Percentiles rank a stretch among this genome's conserved stretches.
Evolutionary conservation across 306 rosid species (phyloP).

Genomic region (Pterocarpus santalinus): DNA sequence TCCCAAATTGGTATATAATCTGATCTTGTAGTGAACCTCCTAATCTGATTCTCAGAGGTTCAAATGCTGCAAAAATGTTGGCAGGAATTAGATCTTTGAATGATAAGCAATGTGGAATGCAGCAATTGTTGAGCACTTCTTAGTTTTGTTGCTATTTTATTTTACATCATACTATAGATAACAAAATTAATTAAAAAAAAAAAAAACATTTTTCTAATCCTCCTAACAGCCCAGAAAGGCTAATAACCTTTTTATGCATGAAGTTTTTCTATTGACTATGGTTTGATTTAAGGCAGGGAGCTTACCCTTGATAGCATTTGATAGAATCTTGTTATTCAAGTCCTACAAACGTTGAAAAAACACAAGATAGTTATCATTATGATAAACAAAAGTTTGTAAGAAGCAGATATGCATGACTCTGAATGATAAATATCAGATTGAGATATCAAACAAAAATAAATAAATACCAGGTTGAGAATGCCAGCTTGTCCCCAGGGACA

Average conservation of each 20-base stretch:
- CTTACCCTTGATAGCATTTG: slow-evolving; percentile 69
- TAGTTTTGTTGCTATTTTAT: not conserved
- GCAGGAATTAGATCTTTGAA: slow-evolving; percentile 7
- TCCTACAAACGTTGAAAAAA: slow-evolving; percentile 51
- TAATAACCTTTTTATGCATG: not conserved
- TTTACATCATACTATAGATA: not conserved
- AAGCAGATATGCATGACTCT: not conserved
- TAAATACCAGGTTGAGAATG: slow-evolving; percentile 58
- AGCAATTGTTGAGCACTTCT: not conserved
- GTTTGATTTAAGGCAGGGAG: not conserved
- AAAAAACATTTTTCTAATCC: not conserved
- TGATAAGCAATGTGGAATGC: not conserved
- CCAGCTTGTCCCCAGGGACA: slow-evolving; percentile 72
- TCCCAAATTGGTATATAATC: slow-evolving; percentile 62
- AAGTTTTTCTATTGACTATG: not conserved
- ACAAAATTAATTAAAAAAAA: not conserved
- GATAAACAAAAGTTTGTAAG: not conserved
- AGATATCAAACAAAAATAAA: not conserved
- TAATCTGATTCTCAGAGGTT: slow-evolving; percentile 65
- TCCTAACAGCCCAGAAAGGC: not conserved
- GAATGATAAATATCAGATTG: not conserved
- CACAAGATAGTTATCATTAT: not conserved
- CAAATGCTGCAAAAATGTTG: slow-evolving; percentile 52
- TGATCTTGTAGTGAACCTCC: slow-evolving; percentile 82
- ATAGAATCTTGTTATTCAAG: slow-evolving; percentile 55